A percentile compares a stretch with the other conserved stretches of the same genome.
These are phyloP conservation scores for Nicotiana undulata DNA, from an alignment of 257 asterid genomes.

Conservation along the genomic window DNA sequence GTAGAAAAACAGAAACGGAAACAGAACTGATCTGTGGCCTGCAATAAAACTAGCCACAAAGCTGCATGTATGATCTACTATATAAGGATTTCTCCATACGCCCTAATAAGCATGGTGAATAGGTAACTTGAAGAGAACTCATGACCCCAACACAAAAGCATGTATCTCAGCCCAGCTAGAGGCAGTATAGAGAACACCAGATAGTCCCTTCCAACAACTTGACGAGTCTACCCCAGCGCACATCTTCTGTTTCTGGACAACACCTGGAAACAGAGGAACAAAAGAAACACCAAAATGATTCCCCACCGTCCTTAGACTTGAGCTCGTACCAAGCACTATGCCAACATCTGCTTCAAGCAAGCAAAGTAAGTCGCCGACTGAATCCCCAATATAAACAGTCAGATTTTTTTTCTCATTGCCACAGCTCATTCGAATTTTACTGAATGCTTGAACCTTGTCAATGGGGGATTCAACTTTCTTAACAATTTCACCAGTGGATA, in stretches of 20 bases:
- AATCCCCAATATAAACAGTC: conserved; percentile 80
- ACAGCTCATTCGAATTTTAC: conserved; percentile 34
- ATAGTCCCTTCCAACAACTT: conserved; percentile 54
- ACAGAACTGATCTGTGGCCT: background rate
- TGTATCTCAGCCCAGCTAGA: conserved; percentile 86
- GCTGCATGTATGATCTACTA: background rate
- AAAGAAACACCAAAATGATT: conserved; percentile 75
- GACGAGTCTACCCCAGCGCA: conserved; percentile 21
- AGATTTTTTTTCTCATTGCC: conserved; percentile 38
- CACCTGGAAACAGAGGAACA: conserved; percentile 57
- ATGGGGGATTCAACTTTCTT: conserved; percentile 70
- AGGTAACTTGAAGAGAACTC: background rate
- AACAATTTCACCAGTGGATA: conserved; percentile 70
- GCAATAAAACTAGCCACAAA: conserved; percentile 11
- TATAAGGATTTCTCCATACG: background rate
- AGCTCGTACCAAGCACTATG: conserved; percentile 77
- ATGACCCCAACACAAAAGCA: conserved; percentile 60
- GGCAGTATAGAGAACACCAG: conserved; percentile 82
- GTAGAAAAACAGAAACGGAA: background rate
- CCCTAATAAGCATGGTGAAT: background rate
- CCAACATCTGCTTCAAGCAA: conserved; percentile 92
- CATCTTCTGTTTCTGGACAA: conserved; percentile 62
- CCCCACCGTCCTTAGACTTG: conserved; percentile 64
- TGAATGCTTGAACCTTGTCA: conserved; percentile 71
- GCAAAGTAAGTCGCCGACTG: conserved; percentile 95